Evolutionary conservation across 2,329 filamentous ascomycete genomes (phyloP), one percentile per base, ranked within the genome.

Genomic region (Phaeosphaeriaceae sp.): DNA sequence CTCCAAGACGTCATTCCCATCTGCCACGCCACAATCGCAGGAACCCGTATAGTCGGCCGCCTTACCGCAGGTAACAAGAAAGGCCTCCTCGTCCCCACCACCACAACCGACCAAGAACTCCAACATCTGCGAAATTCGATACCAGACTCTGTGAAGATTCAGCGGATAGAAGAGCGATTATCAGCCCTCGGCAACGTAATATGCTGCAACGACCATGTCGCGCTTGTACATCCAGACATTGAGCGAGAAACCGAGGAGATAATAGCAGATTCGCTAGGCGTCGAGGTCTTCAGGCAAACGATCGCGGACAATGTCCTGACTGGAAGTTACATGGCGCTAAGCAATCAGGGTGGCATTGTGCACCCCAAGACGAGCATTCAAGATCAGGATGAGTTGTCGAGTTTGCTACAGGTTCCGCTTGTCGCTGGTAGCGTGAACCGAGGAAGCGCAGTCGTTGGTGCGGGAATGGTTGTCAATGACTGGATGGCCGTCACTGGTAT

Each of bases 181-280:
- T 97, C 93, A 19, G 95, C 95, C 4, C 88, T 99, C 24, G 95
- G 95, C 61, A 99, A 99, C 77, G 95, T 98, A 62, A 97, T 99
- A 74, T 96, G 93, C 73, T 88, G 88, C 73, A 98, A 98, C 80
- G 95, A 99, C 81, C 93, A 97, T 80, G 95, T 98, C 68, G 95
- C 95, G 52, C 89, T 99, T 46, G 89, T 98, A 61, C 95, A 99
- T 78, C 95, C 95, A 11, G 95, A 99, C 75, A 85, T 99, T 60
- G 95, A 98, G 85, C 91, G 94, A 62, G 95, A 99, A 84, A 97
- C 93, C 17, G 95, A 99, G 81, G 95, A 99, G 83, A 97, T 99
- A 80, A 93, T 99, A 75, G 92, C 95, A 71, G 95, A 99, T 77
- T 92, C 96, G 58, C 83, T 96, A 20, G 91, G 91, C 62, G 91